phyloP scores from a whole-genome alignment of 2,329 filamentous ascomycete species.

The Cadophora sp. region DNA sequence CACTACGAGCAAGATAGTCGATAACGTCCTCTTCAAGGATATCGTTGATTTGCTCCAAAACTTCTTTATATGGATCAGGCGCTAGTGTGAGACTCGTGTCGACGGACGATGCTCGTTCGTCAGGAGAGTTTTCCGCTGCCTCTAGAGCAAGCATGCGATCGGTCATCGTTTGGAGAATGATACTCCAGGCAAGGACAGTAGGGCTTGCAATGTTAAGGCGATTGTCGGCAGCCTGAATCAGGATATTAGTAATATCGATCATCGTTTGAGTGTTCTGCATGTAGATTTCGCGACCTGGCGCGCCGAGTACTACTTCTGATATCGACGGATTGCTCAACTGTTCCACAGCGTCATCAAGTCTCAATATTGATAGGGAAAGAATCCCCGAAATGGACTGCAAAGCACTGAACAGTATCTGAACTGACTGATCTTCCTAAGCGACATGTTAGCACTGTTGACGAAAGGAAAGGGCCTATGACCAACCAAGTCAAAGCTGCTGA shows the following conservation, averaged over 20 bases:
- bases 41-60: conserved; percentile 51
- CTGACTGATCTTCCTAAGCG: conserved; percentile 34
- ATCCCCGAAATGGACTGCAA: conserved; percentile 74
- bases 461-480: conserved; percentile 10
- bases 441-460: conserved; percentile 18
- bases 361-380: conserved; percentile 75
- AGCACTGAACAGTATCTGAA: conserved; percentile 57
- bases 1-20: conserved; percentile 52
- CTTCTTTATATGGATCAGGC: conserved; percentile 47
- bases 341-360: conserved; percentile 46
- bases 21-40: conserved; percentile 51
- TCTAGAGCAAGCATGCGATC: conserved; percentile 36
- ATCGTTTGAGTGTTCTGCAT: conserved; percentile 73
- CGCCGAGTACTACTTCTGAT: conserved; percentile 33
- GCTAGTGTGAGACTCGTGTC: conserved; percentile 22
- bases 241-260: conserved; percentile 74
- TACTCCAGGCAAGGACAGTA: conserved; percentile 80
- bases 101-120: conserved; percentile 20
- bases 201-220: conserved; percentile 71
- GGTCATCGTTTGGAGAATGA: conserved; percentile 72
- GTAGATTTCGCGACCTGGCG: conserved; percentile 61
- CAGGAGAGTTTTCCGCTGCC: conserved; percentile 41
- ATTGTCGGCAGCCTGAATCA: conserved; percentile 64
- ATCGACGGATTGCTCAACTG: conserved; percentile 42
- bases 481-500: conserved; percentile 67